phyloP scores from a whole-genome alignment of 2,329 filamentous ascomycete genomes.

The Lachnellula cervina region DNA sequence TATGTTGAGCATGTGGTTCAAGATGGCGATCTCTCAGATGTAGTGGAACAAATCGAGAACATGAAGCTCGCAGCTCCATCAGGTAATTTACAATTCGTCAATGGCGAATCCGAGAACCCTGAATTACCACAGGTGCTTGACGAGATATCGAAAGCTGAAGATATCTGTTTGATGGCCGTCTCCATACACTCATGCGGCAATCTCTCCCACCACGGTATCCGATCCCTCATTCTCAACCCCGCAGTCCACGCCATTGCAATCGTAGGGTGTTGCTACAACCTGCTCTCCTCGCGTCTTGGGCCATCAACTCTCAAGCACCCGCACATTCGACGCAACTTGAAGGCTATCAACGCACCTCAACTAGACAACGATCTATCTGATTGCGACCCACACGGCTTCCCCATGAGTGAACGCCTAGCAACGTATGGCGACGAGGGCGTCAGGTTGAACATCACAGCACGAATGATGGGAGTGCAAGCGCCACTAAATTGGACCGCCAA shows the following conservation, averaged over 20 bases:
- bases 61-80: constrained; percentile 28
- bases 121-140: constrained; percentile 8
- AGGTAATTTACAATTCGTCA: constrained; percentile 11
- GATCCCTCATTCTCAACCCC: constrained; percentile 78
- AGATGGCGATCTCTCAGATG: constrained; percentile 64
- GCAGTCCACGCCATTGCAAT: constrained; percentile 87
- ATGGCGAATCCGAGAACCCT: constrained; percentile 18
- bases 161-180: constrained; percentile 70
- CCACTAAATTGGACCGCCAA: constrained; percentile 82
- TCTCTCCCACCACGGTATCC: constrained; percentile 88
- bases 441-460: constrained; percentile 87
- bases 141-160: constrained; percentile 28
- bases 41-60: constrained; percentile 58
- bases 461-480: constrained; percentile 98
- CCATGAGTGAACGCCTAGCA: constrained; percentile 72
- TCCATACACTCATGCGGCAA: constrained; percentile 98
- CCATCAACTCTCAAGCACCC: constrained; percentile 84
- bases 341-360: constrained; percentile 62
- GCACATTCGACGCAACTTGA: constrained; percentile 63
- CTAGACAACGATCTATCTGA: constrained; percentile 62
- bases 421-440: constrained; percentile 58
- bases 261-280: constrained; percentile 97
- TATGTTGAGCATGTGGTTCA: constrained; percentile 73
- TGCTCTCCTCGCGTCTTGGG: constrained; percentile 83
- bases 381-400: constrained; percentile 88